These are phyloP conservation scores for Lignosus rhinocerotis DNA, from an alignment of 1,284 basidiomycete genomes.

Conservation along the genomic window DNA sequence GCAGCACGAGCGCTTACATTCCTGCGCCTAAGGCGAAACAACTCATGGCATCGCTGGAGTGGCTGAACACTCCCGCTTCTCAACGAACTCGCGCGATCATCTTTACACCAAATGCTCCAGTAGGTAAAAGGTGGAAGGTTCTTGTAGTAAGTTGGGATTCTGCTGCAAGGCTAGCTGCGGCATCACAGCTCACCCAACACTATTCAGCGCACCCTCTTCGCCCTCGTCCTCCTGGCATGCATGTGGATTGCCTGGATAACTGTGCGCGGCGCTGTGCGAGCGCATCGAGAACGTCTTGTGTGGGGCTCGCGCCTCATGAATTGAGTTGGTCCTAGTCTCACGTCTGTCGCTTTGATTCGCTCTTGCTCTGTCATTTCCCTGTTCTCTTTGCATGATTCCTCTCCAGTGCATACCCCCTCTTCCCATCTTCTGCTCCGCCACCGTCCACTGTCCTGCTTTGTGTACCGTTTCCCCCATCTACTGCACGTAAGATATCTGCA, in stretches of 20 bases:
- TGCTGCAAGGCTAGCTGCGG: background rate
- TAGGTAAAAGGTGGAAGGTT: conserved; percentile 64
- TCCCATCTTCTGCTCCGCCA: background rate
- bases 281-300: conserved; percentile 68
- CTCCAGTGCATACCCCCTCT: background rate
- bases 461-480: conserved; percentile 3
- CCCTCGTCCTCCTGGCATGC: conserved; percentile 53
- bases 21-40: conserved; percentile 49
- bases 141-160: conserved; percentile 39
- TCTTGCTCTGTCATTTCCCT: background rate
- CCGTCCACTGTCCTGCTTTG: background rate
- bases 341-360: background rate
- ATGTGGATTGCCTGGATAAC: conserved; percentile 62
- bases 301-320: conserved; percentile 78
- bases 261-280: conserved; percentile 62
- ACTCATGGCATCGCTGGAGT: conserved; percentile 60
- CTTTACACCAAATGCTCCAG: conserved; percentile 67
- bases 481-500: conserved; percentile 6
- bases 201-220: conserved; percentile 50
- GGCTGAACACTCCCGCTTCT: conserved; percentile 74
- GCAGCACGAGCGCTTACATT: background rate
- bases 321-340: conserved; percentile 31
- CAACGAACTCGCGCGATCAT: conserved; percentile 70
- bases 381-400: background rate
- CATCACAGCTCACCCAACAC: background rate